These are phyloP conservation scores for Calonectria leucothoes DNA, from an alignment of 2,329 filamentous ascomycete genomes.

Conservation along the genomic window DNA sequence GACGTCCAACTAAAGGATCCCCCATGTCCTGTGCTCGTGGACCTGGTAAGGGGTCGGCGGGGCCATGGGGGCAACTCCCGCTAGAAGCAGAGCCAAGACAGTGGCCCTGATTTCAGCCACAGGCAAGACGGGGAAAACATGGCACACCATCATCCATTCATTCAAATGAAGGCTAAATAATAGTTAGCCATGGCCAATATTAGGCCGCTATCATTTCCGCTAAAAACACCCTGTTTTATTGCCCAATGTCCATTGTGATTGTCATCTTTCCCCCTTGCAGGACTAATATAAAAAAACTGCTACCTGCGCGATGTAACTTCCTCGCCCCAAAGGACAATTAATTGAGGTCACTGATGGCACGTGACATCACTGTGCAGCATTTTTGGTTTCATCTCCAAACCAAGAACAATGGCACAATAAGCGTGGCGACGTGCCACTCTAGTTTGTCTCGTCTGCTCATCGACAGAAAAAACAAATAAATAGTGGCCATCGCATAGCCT, in stretches of 20 bases:
- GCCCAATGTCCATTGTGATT: background rate
- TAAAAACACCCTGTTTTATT: background rate
- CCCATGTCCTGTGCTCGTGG: slow-evolving; percentile 23
- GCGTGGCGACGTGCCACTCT: background rate
- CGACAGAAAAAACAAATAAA: background rate
- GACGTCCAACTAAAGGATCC: slow-evolving; percentile 29
- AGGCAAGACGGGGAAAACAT: background rate
- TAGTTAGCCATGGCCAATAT: background rate
- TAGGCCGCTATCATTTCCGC: background rate
- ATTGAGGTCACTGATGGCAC: background rate
- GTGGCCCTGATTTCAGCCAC: slow-evolving; percentile 9
- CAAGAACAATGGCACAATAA: background rate
- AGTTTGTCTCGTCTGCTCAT: background rate
- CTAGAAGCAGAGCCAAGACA: background rate
- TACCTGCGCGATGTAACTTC: background rate
- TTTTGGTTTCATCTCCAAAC: background rate
- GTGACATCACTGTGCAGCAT: background rate
- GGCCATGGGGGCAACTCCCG: slow-evolving; percentile 18
- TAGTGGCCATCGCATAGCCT: background rate
- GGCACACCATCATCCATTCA: background rate
- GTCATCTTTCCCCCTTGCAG: background rate
- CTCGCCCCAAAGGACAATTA: background rate
- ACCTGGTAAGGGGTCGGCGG: slow-evolving; percentile 32
- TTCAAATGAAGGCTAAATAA: background rate
- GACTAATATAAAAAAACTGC: background rate